A percentile compares a stretch with the other conserved stretches of the same genome.
phyloP scores from a whole-genome alignment of 768 basidiomycete species.

The Serpula lacrymans region DNA sequence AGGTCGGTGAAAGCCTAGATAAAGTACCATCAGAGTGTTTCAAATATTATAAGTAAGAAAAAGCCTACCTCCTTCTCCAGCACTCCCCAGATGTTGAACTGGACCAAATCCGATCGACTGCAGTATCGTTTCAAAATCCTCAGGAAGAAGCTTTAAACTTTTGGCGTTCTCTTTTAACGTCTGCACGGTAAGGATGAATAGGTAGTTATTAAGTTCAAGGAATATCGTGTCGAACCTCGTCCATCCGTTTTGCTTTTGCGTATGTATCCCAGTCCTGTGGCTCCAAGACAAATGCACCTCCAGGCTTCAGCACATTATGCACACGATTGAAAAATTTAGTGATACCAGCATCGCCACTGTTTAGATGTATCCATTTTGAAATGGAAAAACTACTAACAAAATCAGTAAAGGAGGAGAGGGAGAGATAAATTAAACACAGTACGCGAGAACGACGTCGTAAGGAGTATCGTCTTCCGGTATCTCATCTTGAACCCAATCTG shows the following conservation, averaged over 20 bases:
- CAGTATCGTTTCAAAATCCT: constrained; percentile 56
- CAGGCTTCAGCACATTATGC: constrained; percentile 50
- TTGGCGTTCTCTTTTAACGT: constrained; percentile 60
- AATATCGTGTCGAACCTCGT: constrained; percentile 37
- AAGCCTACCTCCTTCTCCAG: constrained; percentile 63
- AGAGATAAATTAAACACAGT: constrained; percentile 31
- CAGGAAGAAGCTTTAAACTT: constrained; percentile 55
- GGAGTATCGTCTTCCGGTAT: constrained; percentile 55
- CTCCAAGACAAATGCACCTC: constrained; percentile 74
- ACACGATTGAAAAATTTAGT: constrained; percentile 62
- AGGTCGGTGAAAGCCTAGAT: constrained; percentile 55
- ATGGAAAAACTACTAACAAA: constrained; percentile 63
- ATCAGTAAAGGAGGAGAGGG: neutral
- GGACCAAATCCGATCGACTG: constrained; percentile 59
- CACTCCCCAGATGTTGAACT: constrained; percentile 44
- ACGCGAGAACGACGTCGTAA: constrained; percentile 84
- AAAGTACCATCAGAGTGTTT: constrained; percentile 3
- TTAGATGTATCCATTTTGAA: constrained; percentile 91
- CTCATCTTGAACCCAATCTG: constrained; percentile 65
- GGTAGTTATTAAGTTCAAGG: too few species aligned
- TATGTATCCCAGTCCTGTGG: constrained; percentile 87
- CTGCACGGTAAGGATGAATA: constrained; percentile 23
- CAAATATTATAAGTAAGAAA: constrained; percentile 1
- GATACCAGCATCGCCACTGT: constrained; percentile 75
- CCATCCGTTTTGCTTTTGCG: constrained; percentile 68